phyloP scores from a whole-genome alignment of 106 monocot genomes.

The Apostasia shenzhenica region DNA sequence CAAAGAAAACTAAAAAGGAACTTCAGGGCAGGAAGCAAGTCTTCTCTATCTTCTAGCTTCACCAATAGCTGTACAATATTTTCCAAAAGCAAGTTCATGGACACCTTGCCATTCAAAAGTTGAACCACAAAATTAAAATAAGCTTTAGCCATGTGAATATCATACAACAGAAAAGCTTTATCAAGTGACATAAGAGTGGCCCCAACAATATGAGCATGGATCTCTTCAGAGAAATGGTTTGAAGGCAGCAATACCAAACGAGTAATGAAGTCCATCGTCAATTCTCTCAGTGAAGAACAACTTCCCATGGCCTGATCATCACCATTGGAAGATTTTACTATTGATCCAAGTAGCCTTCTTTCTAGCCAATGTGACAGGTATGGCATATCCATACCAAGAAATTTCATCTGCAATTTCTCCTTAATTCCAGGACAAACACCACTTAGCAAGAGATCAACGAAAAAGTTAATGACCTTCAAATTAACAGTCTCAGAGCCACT shows the following conservation, averaged over 20 bases:
- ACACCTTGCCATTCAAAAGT: constrained; percentile 51
- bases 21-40: constrained; percentile 53
- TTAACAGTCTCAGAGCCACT: constrained; percentile 69
- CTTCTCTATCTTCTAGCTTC: constrained; percentile 56
- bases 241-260: constrained; percentile 31
- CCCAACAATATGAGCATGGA: constrained; percentile 51
- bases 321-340: constrained; percentile 24
- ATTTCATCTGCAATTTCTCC: constrained; percentile 52
- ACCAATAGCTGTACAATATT: constrained; percentile 51
- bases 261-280: constrained; percentile 59
- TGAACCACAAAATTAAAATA: constrained; percentile 79
- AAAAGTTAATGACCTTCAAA: constrained; percentile 72
- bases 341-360: constrained; percentile 51
- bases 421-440: constrained; percentile 42
- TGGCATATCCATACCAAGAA: constrained; percentile 66
- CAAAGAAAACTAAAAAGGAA: constrained; percentile 75
- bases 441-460: constrained; percentile 49
- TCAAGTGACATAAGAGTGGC: constrained; percentile 79
- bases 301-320: constrained; percentile 28
- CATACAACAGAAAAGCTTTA: constrained; percentile 60
- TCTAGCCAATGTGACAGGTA: constrained; percentile 75
- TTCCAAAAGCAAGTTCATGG: constrained; percentile 61
- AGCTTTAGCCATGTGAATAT: constrained; percentile 62
- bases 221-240: constrained; percentile 33
- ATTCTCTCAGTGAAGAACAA: constrained; percentile 51